Conservation (phyloP, 2,329 filamentous ascomycete species). For the Fusarium pseudocircinatum region DNA sequence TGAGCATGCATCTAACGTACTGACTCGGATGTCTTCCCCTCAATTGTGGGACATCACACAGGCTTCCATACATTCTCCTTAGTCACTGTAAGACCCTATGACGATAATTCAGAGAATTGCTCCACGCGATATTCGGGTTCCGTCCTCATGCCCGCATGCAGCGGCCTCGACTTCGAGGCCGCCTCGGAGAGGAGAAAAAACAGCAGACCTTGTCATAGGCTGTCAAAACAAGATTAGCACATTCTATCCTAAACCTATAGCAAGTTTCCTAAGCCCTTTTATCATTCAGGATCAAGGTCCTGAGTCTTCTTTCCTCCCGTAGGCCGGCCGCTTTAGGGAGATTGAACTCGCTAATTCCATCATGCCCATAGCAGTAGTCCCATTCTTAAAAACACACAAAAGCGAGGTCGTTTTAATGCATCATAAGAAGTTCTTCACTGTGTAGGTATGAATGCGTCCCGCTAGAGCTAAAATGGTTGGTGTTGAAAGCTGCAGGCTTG, state of each 20-base stretch:
- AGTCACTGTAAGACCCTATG: not conserved
- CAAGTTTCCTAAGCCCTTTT: fast-evolving
- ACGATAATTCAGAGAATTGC: not conserved
- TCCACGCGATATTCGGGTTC: not conserved
- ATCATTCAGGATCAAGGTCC: not conserved
- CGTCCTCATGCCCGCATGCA: no score
- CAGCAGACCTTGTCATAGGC: no score
- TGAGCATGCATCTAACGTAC: not conserved
- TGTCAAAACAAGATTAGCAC: fast-evolving
- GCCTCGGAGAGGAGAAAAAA: no score
- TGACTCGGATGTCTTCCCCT: not conserved
- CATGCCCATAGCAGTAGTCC: not conserved
- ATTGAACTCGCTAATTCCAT: not conserved
- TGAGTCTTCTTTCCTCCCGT: not conserved
- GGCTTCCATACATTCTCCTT: not conserved
- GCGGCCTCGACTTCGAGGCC: not conserved
- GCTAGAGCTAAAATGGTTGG: not conserved
- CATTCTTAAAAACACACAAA: fast-evolving
- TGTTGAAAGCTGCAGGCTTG: no score
- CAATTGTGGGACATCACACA: not conserved
- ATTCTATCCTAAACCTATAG: fast-evolving
- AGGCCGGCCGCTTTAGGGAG: not conserved
- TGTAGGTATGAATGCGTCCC: fast-evolving
- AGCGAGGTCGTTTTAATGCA: fast-evolving
- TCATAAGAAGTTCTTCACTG: no score